A percentile compares a stretch with the other conserved stretches of the same genome.
phyloP scores from a whole-genome alignment of 2,329 filamentous ascomycete genomes.

The Aspergillus ustus region DNA sequence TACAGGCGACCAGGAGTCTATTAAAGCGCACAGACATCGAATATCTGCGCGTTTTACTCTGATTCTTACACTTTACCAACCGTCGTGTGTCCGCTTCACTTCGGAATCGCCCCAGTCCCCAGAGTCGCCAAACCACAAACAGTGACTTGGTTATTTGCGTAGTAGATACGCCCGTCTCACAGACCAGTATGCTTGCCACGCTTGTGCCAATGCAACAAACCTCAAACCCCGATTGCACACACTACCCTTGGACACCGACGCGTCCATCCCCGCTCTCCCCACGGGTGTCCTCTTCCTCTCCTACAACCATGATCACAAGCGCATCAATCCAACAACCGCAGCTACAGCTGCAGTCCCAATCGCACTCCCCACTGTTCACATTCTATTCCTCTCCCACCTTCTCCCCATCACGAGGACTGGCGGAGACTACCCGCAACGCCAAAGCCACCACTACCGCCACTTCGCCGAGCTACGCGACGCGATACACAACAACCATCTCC shows the following conservation, averaged over 20 bases:
- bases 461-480: slow-evolving; percentile 38
- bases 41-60: background rate
- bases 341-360: slow-evolving; percentile 1
- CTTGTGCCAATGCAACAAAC: slow-evolving; percentile 24
- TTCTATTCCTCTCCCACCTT: slow-evolving; percentile 9
- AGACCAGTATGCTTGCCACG: slow-evolving; percentile 36
- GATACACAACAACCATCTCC: slow-evolving; percentile 40
- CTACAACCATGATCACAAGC: background rate
- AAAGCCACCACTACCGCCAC: slow-evolving; percentile 15
- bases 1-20: background rate
- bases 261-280: slow-evolving; percentile 33
- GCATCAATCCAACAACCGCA: background rate
- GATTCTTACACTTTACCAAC: background rate
- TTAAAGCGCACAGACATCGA: background rate
- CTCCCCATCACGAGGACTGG: background rate
- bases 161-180: background rate
- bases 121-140: background rate
- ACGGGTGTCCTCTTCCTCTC: slow-evolving; percentile 5
- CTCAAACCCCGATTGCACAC: slow-evolving; percentile 23
- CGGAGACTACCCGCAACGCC: background rate
- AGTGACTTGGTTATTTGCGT: background rate
- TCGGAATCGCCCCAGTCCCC: background rate
- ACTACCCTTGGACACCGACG: slow-evolving; percentile 28
- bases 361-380: slow-evolving; percentile 5
- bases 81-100: background rate